Evolutionary conservation across 2,329 filamentous ascomycete genomes (phyloP).

Genomic region (Phialophora tarda): DNA sequence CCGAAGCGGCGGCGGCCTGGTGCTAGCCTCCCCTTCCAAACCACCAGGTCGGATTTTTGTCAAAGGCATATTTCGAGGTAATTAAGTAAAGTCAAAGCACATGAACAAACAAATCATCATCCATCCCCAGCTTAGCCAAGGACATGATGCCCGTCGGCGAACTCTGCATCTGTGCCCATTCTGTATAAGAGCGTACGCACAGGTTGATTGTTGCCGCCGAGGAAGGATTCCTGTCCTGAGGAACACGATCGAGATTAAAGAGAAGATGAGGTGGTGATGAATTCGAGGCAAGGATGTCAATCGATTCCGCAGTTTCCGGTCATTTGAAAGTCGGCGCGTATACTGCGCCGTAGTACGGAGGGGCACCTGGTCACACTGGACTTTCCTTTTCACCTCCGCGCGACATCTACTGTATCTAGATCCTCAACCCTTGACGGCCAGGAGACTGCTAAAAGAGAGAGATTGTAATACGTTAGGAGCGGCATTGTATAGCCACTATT

Average conservation of each 20-base stretch:
- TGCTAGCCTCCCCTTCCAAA: background rate
- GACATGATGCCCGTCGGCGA: background rate
- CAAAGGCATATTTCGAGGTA: conserved; percentile 10
- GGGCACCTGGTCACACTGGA: background rate
- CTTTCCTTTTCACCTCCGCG: too few relatives aligned
- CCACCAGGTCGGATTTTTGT: conserved; percentile 5
- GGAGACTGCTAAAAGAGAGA: too few relatives aligned
- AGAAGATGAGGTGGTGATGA: background rate
- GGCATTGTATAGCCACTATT: too few relatives aligned
- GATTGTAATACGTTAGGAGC: too few relatives aligned
- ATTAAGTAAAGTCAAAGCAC: background rate
- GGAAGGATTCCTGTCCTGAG: background rate
- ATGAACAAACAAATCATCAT: background rate
- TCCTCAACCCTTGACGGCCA: background rate
- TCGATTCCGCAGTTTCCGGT: background rate
- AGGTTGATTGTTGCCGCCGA: background rate
- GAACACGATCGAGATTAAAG: background rate
- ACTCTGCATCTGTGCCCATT: background rate
- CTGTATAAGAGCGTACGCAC: background rate
- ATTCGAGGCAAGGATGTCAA: background rate
- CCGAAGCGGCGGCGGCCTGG: conserved; percentile 18
- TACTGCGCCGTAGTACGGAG: background rate
- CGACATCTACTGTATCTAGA: background rate
- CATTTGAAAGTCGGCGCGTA: background rate
- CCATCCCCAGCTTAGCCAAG: background rate